Evolutionary conservation across 371 early-diverging fungal genomes (phyloP), one percentile per base, ranked within the genome.

Genomic region (Dinochytrium kinnereticum): DNA sequence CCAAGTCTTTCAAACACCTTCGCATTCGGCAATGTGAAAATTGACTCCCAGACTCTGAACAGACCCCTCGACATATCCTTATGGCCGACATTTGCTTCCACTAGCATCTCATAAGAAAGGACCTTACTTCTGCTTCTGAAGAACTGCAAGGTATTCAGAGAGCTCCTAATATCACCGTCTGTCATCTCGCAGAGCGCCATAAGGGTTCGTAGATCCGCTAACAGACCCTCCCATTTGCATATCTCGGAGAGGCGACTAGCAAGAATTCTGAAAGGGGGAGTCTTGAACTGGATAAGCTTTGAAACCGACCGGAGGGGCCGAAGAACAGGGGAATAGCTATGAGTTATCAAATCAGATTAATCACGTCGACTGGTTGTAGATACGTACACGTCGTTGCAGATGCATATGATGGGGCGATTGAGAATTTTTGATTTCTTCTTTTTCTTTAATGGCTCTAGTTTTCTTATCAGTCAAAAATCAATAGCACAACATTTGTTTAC

Each of bases 331-430:
- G 94, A 93, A 81, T 92, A 98, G 28, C 81, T 84, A 61, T 19
- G 21, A 17, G 61, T 17, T 1, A 15, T n/a, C 49, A 51, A 19
- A 24, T 7, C 55, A 59, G 68, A 31, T 64, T 24, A 3, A 59
- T 26, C 1, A 10, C 51, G n/a, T n/a, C n/a, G n/a, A n/a, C n/a
- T n/a, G n/a, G n/a, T n/a, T n/a, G n/a, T 30, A 44, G 10, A 33
- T 15, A n/a, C 77, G 70, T 89, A 95, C 88, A 86, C 89, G 78
- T 98, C 97, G 81, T 98, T 98, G 87, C 99, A 98, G 65, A 98
- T 96, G 84, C 98, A 98, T 36, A 98, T 98, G 68, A 98, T 96
- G 33, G 99, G 99, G 15, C 98, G 86, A 61, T 90, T 80, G 31
- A 96, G 85, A 2, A 88, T 59, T 26, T 74, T 69, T 0, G 44